Evolutionary conservation across 345 rosid genomes (phyloP).

Genomic region (Gossypium bickii): DNA sequence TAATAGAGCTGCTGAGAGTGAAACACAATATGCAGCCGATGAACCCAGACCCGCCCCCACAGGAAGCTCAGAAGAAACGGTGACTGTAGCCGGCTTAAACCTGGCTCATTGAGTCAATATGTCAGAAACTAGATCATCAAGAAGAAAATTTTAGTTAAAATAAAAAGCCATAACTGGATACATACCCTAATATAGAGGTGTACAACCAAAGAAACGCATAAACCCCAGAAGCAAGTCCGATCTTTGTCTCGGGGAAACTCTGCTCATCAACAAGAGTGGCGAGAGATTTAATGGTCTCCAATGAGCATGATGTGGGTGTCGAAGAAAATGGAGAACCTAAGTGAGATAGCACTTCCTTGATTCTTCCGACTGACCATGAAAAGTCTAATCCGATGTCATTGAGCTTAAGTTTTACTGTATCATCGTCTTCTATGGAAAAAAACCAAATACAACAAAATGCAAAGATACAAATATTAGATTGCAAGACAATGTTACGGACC

Average conservation of each 20-base stretch:
- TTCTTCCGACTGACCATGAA: conserved; percentile 63
- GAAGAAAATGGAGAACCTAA: conserved; percentile 40
- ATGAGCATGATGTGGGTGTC: conserved; percentile 55
- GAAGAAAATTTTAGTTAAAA: background rate
- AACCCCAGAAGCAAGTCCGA: conserved; percentile 70
- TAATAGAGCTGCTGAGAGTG: conserved; percentile 75
- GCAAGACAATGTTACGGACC: background rate
- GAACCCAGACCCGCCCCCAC: conserved; percentile 93
- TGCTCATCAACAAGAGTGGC: conserved; percentile 63
- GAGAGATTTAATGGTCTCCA: conserved; percentile 38
- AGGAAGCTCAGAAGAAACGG: conserved; percentile 79
- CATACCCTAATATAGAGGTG: conserved; percentile 80
- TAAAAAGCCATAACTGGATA: background rate
- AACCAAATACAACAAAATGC: conserved; percentile 6
- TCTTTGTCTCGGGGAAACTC: conserved; percentile 61
- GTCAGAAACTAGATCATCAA: conserved; percentile 19
- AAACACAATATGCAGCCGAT: conserved; percentile 81
- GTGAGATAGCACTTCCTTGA: conserved; percentile 52
- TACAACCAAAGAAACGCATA: conserved; percentile 84
- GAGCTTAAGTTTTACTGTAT: conserved; percentile 52
- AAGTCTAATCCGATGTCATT: conserved; percentile 61
- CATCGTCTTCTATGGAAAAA: conserved; percentile 44
- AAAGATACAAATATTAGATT: background rate
- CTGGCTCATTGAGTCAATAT: conserved; percentile 32
- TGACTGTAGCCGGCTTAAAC: conserved; percentile 67